Evolutionary conservation across 768 basidiomycete genomes (phyloP).

Genomic region (Lentinula sp.): DNA sequence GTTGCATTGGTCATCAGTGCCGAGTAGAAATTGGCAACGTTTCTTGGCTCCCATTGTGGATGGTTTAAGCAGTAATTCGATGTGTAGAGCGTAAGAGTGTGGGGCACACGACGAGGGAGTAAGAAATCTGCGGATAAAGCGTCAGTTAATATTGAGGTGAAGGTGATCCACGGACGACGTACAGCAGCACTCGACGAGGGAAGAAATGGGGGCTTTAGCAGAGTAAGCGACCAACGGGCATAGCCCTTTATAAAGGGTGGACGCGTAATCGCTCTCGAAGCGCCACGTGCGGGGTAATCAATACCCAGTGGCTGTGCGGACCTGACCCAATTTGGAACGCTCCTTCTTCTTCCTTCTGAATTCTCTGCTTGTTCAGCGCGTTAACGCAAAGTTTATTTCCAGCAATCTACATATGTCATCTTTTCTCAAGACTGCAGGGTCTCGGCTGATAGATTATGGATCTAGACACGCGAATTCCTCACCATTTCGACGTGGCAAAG

Average conservation of each 20-base stretch:
- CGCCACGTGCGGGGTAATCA: not conserved
- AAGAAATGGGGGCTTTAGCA: not conserved
- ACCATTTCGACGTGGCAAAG: not conserved
- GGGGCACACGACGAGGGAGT: not conserved
- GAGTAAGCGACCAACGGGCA: not conserved
- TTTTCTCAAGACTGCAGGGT: not conserved
- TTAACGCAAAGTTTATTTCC: not conserved
- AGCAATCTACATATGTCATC: not conserved
- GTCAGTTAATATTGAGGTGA: not conserved
- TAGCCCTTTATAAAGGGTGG: conserved; percentile 3
- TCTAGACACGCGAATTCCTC: not conserved
- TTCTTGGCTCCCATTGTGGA: conserved; percentile 75
- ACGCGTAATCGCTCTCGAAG: not conserved
- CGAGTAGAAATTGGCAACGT: conserved; percentile 68
- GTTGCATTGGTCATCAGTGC: conserved; percentile 55
- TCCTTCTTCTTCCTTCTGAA: not conserved
- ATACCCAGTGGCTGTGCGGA: not conserved
- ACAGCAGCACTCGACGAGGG: not conserved
- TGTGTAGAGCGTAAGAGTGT: not conserved
- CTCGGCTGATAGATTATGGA: not conserved
- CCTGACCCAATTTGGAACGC: not conserved
- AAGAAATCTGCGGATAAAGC: not conserved
- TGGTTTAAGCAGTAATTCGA: conserved; percentile 4
- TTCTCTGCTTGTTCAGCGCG: not conserved
- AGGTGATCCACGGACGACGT: not conserved